Base-by-base conservation (phyloP, 2,329 filamentous ascomycete species). In the Phyllosticta citribraziliensis region DNA sequence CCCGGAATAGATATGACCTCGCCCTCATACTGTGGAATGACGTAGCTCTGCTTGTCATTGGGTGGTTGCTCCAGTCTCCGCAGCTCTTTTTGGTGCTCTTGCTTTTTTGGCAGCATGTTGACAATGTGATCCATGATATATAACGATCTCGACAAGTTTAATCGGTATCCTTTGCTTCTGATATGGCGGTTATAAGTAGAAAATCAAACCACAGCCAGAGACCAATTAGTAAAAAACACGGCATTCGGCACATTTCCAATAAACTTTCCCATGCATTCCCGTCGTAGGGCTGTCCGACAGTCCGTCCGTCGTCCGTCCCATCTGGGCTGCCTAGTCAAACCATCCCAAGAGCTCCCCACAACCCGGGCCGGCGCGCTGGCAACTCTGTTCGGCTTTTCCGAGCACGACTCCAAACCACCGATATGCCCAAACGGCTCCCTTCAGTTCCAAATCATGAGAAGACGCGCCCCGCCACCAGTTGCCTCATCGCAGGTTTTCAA, bases 1-100 rank as follows among this genome's bases (percentile, higher is more conserved):
- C 78, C 78, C 2, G 79, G 78, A 56, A 81, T 79, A 1, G 76
- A 76, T 61, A 81, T 68, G 27, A 75, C 72, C 64, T 81, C 79
- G 22, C 79, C 79, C 62, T 79, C 77, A 12, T 80, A 70, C 63
- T 80, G 78, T 55, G 75, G 72, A 58, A 81, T 76, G 35, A 79
- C 75, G 65, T 81, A 80, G 58, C 69, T 75, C 22, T 73, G 72
- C 53, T 75, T 66, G 30, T 69, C 67, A 0, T 71, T 64, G 1
- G 77, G 77, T 2, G 78, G 78, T 30, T 58, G 57, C 5, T 53
- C 50, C 27, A 58, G 57, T 2, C 27, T 27, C 2, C 50, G 57
- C 19, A 58, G 25, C 27, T 58, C 27, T 19, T 40, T 58, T 2
- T 25, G 19, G 2, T 6, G 10, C 20, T 27, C 52, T 9, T 47